These are phyloP conservation scores for Eremochloa ophiuroides DNA, from an alignment of 176 grass and related monocot species.

Conservation along the genomic window DNA sequence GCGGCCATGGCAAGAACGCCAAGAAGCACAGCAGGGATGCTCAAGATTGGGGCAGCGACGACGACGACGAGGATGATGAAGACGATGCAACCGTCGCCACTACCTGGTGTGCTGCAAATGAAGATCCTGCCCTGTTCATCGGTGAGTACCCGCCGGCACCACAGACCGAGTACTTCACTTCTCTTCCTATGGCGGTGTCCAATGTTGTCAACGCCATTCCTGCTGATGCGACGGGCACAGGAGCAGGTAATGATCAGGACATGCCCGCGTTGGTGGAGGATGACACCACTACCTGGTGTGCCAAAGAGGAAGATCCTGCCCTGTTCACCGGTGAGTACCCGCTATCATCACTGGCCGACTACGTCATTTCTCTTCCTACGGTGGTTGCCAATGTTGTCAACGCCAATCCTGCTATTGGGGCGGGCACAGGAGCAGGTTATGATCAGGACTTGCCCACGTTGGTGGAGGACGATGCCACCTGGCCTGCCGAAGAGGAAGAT, in stretches of 20 bases:
- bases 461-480: too few relatives aligned
- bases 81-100: too few relatives aligned
- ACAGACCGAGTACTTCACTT: not conserved
- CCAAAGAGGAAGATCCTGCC: not conserved
- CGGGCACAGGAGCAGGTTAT: too few relatives aligned
- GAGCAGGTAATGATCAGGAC: not conserved
- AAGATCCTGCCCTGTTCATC: not conserved
- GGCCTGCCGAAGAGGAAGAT: too few relatives aligned
- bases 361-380: not conserved
- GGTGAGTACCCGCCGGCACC: not conserved
- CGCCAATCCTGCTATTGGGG: too few relatives aligned
- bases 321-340: not conserved
- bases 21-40: not conserved
- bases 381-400: too few relatives aligned
- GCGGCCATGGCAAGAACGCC: constrained; percentile 5
- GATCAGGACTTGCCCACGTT: too few relatives aligned
- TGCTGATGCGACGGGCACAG: too few relatives aligned
- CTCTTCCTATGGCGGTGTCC: not conserved
- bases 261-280: not conserved
- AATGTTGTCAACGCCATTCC: too few relatives aligned
- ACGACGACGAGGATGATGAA: not conserved
- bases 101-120: not conserved
- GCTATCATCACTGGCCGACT: not conserved
- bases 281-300: too few relatives aligned
- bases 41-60: not conserved